phyloP scores from a whole-genome alignment of 169 alveolate species.

The Plasmodium inui region DNA sequence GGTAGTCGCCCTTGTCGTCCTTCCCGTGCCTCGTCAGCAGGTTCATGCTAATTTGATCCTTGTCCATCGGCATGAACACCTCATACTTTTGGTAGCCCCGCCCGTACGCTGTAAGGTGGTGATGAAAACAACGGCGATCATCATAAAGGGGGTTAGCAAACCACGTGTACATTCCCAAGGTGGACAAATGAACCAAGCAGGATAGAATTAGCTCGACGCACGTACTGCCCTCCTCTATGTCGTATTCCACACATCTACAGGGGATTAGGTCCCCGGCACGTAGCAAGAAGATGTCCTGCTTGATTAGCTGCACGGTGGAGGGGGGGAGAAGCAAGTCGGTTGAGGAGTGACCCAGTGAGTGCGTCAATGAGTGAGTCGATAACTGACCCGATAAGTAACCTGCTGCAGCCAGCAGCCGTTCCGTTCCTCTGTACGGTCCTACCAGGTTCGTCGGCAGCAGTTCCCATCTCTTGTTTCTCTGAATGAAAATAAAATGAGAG shows the following conservation, averaged over 20 bases:
- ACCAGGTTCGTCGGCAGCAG: conserved; percentile 58
- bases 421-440: background rate
- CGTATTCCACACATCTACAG: conserved; percentile 48
- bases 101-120: conserved; percentile 34
- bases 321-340: background rate
- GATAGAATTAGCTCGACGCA: background rate
- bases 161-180: background rate
- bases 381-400: background rate
- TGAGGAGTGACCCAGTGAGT: background rate
- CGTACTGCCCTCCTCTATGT: conserved; percentile 27
- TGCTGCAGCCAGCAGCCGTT: background rate
- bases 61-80: conserved; percentile 62
- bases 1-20: conserved; percentile 65
- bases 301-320: conserved; percentile 30
- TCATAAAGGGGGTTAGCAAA: background rate
- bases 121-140: background rate
- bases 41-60: conserved; percentile 23
- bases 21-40: conserved; percentile 37
- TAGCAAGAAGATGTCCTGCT: conserved; percentile 50
- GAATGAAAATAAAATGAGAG: conserved; percentile 38
- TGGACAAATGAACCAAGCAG: background rate
- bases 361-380: background rate
- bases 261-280: conserved; percentile 67
- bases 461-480: conserved; percentile 56
- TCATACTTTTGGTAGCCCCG: conserved; percentile 33